A percentile compares a stretch with the other conserved stretches of the same genome.
Evolutionary conservation across 306 rosid species (phyloP).

Genomic region (Carpinus viminea): DNA sequence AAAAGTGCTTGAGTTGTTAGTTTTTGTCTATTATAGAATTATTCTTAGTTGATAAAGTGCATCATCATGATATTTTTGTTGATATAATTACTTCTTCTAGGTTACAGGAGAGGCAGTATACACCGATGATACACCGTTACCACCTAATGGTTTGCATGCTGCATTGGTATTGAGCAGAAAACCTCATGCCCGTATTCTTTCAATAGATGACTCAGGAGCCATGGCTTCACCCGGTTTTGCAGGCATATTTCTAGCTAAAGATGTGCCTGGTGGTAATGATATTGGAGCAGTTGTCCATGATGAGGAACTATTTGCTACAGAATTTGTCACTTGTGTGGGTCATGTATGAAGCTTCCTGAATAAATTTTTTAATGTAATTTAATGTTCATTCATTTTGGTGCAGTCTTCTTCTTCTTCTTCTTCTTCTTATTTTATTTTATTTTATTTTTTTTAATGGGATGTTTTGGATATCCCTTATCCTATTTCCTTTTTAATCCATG

Average conservation of each 20-base stretch:
- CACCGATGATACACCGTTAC: constrained; percentile 69
- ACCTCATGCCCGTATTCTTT: constrained; percentile 85
- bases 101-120: constrained; percentile 95
- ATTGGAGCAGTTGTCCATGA: constrained; percentile 74
- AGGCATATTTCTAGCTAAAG: constrained; percentile 67
- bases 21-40: neutral
- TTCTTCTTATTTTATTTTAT: too few species aligned
- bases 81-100: constrained; percentile 42
- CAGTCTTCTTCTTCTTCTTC: too few species aligned
- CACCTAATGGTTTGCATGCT: constrained; percentile 82
- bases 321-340: constrained; percentile 84
- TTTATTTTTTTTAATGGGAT: neutral
- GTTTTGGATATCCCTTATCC: neutral
- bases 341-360: constrained; percentile 62
- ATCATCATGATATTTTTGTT: constrained; percentile 20
- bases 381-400: constrained; percentile 2
- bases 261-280: constrained; percentile 67
- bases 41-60: constrained; percentile 14
- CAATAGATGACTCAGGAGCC: constrained; percentile 66
- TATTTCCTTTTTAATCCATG: neutral
- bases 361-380: neutral
- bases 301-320: constrained; percentile 83
- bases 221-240: constrained; percentile 72
- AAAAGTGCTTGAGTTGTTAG: neutral
- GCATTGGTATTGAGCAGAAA: constrained; percentile 80